phyloP scores from a whole-genome alignment of 805 yeast genomes.

The Brettanomyces custersianus region DNA sequence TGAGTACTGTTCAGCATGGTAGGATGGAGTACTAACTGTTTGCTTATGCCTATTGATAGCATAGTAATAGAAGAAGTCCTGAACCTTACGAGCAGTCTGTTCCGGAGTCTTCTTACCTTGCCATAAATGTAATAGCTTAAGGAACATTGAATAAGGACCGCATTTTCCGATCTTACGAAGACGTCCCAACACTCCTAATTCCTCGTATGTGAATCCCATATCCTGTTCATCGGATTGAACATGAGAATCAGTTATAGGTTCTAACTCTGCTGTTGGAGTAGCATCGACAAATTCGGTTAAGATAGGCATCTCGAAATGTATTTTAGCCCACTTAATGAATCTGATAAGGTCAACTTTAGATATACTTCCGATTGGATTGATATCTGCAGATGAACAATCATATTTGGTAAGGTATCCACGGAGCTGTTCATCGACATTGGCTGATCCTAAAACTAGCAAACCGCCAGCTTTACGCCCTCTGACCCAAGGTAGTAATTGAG shows the following conservation, averaged over 20 bases:
- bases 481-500: conserved; percentile 93
- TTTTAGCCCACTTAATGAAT: conserved; percentile 74
- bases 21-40: conserved; percentile 95
- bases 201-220: conserved; percentile 98
- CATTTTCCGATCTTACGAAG: conserved; percentile 87
- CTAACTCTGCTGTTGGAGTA: conserved; percentile 96
- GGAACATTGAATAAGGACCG: conserved; percentile 94
- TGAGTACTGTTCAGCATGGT: conserved; percentile 96
- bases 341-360: conserved; percentile 87
- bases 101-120: conserved; percentile 73
- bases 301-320: conserved; percentile 65
- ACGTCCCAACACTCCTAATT: conserved; percentile 81
- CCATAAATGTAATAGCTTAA: conserved; percentile 89
- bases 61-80: conserved; percentile 84
- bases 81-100: conserved; percentile 86
- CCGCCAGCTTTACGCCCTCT: conserved; percentile 71
- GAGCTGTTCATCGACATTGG: conserved; percentile 94
- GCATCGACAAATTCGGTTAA: conserved; percentile 76
- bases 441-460: conserved; percentile 84
- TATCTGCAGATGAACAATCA: conserved; percentile 95
- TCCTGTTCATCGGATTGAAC: conserved; percentile 96
- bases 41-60: conserved; percentile 95
- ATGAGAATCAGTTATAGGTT: conserved; percentile 86
- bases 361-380: conserved; percentile 98
- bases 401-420: conserved; percentile 95